Base-by-base conservation (phyloP, 148 eudicot species). In the Cornus controversa region DNA sequence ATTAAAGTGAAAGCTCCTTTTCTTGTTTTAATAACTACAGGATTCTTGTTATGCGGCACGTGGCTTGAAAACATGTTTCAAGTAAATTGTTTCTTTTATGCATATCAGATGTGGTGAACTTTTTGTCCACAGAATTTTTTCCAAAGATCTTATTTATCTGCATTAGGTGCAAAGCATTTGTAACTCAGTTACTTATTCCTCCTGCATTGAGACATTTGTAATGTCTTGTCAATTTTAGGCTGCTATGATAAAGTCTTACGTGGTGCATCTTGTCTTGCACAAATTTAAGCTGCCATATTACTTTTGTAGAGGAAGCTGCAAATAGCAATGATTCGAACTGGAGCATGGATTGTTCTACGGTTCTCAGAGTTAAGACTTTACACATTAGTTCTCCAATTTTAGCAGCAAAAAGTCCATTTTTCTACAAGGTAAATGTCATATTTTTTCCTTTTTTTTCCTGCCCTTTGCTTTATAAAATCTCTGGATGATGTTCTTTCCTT, bases 341-440 rank as follows among this genome's bases (percentile, higher is more conserved):
- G 91, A 86, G 90, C 78, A 91, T 91, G 93, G 94, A 90, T 70
- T 90, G 91, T 82, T 79, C 93, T 45, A 81, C 87, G 62, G 88
- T 91, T 73, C 75, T 90, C 40, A 89, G 87, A 87, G 92, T 96
- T 75, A 81, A 88, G 69, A 90, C 97, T 11, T 72, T 96, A 79
- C 99, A 96, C 73, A 96, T 96, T 28, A 96, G 99, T 79, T 96
- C 99, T 74, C 98, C 99, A 40, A 96, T 96, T 77, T 87, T 96
- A 81, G 99, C 99, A 14, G 99, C 99, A 80, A 96, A 93, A 81
- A 93, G 98, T 82, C 98, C 99, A 11, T 96, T 93, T 85, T 96
- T 96, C 82, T 96, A 89, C 70, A 96, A 96, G 93, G 99, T 93
- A 82, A 63, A 37, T 6, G 9, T 58, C 65, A 8, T 36, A 40